Evolutionary conservation across 768 basidiomycete genomes (phyloP).

Genomic region (Porpolomopsis calyptriformis): DNA sequence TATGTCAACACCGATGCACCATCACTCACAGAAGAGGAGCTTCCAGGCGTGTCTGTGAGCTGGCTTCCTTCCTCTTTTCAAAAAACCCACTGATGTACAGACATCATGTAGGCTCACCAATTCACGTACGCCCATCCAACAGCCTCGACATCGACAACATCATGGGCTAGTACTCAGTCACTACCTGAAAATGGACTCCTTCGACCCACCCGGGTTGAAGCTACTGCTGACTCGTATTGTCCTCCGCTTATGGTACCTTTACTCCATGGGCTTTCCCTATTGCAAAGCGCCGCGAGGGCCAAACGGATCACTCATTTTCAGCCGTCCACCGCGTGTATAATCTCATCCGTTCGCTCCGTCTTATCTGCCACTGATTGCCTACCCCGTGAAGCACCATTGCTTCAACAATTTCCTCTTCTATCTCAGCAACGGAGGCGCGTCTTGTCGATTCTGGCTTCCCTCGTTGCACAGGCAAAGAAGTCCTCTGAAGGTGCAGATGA

Average conservation of each 20-base stretch:
- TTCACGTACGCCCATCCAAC: constrained; percentile 41
- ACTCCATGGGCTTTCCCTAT: constrained; percentile 71
- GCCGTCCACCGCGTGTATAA: constrained; percentile 88
- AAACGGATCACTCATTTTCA: constrained; percentile 78
- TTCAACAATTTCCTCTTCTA: constrained; percentile 56
- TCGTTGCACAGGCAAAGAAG: constrained; percentile 72
- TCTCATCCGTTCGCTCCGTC: constrained; percentile 85
- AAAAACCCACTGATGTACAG: too few relatives aligned
- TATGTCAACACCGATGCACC: constrained; percentile 66
- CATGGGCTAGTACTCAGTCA: constrained; percentile 42
- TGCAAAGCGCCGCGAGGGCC: constrained; percentile 76
- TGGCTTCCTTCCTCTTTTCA: background rate
- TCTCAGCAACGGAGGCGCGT: constrained; percentile 75
- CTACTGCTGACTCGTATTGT: constrained; percentile 52
- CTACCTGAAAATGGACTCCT: constrained; percentile 11
- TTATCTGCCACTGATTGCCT: constrained; percentile 77
- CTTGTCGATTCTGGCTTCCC: constrained; percentile 64
- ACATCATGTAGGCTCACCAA: too few relatives aligned
- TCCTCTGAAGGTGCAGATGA: constrained; percentile 43
- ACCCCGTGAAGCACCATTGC: constrained; percentile 64
- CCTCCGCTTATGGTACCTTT: constrained; percentile 77
- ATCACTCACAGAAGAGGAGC: constrained; percentile 47
- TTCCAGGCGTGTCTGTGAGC: constrained; percentile 36
- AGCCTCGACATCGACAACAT: constrained; percentile 41
- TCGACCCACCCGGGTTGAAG: constrained; percentile 33